Evolutionary conservation across 139 green algal species (phyloP).

Genomic region (Chloropicon primus): DNA sequence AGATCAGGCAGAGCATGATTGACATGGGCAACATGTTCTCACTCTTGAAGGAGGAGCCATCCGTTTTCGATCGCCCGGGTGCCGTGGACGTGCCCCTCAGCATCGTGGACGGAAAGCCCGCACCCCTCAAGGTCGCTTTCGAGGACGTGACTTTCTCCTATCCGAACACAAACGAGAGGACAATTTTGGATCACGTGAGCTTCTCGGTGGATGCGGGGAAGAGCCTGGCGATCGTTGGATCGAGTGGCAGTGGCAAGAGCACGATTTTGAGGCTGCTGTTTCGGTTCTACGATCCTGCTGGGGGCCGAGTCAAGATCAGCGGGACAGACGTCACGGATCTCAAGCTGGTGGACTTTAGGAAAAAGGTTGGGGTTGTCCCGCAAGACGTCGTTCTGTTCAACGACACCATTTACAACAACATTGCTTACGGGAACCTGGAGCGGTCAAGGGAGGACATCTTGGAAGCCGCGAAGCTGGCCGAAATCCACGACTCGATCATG

Average conservation of each 20-base stretch:
- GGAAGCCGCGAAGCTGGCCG: background rate
- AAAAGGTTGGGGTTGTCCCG: slow-evolving; percentile 34
- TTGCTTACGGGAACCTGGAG: slow-evolving; percentile 50
- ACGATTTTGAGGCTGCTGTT: slow-evolving; percentile 42
- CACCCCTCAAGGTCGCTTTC: slow-evolving; percentile 5
- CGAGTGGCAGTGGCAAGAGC: slow-evolving; percentile 69
- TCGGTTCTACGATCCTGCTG: slow-evolving; percentile 2
- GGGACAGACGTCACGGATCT: slow-evolving; percentile 19
- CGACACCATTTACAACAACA: slow-evolving; percentile 84
- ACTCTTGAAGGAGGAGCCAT: slow-evolving; percentile 37
- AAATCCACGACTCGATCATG: slow-evolving; percentile 70
- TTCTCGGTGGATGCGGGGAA: slow-evolving; percentile 63
- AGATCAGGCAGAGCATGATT: slow-evolving; percentile 82
- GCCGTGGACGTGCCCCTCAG: slow-evolving; percentile 25
- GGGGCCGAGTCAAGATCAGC: slow-evolving; percentile 5
- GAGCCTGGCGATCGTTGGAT: slow-evolving; percentile 77
- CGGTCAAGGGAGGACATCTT: slow-evolving; percentile 13
- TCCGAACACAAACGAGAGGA: background rate
- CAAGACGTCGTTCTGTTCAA: slow-evolving; percentile 94
- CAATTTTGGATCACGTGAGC: slow-evolving; percentile 32
- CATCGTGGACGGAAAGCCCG: background rate
- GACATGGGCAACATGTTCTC: slow-evolving; percentile 93
- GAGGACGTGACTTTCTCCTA: background rate
- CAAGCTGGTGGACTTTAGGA: slow-evolving; percentile 17
- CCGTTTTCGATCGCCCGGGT: slow-evolving; percentile 10